Conservation (phyloP, 805 yeast species). For the Kuraishia hungarica region DNA sequence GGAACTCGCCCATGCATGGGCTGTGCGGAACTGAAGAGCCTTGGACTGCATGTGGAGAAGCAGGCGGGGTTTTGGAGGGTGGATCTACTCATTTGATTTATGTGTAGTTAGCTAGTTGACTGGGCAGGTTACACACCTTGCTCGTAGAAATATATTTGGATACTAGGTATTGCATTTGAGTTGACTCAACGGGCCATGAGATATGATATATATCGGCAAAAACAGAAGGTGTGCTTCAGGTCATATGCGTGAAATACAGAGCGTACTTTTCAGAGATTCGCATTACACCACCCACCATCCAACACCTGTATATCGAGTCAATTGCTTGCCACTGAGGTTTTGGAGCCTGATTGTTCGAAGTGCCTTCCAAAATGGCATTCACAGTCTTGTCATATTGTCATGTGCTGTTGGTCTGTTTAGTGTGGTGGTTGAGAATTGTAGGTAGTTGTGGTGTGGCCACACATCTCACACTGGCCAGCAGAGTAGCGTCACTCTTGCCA, state of each 20-base stretch:
- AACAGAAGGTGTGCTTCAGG: no score
- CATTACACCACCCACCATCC: no score
- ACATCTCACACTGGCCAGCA: constrained; percentile 27
- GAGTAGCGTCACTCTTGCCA: constrained; percentile 24
- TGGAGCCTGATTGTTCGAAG: not conserved
- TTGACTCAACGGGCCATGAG: no score
- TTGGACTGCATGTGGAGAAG: not conserved
- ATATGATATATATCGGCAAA: no score
- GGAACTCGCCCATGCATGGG: not conserved
- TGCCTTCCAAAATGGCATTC: not conserved
- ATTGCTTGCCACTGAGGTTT: not conserved
- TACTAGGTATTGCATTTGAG: no score
- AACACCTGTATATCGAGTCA: no score
- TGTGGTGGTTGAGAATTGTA: not conserved
- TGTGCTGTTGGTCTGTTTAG: not conserved
- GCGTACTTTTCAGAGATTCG: no score
- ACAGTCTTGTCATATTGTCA: not conserved
- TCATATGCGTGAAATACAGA: no score
- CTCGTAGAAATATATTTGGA: no score
- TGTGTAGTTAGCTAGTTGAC: no score
- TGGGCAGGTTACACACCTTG: no score
- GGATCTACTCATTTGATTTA: no score
- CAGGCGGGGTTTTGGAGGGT: not conserved
- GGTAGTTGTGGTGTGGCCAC: constrained; percentile 18
- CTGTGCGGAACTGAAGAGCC: not conserved